These are phyloP conservation scores for Flaveria bidentis DNA, from an alignment of 129 eudicot genomes.

Conservation along the genomic window DNA sequence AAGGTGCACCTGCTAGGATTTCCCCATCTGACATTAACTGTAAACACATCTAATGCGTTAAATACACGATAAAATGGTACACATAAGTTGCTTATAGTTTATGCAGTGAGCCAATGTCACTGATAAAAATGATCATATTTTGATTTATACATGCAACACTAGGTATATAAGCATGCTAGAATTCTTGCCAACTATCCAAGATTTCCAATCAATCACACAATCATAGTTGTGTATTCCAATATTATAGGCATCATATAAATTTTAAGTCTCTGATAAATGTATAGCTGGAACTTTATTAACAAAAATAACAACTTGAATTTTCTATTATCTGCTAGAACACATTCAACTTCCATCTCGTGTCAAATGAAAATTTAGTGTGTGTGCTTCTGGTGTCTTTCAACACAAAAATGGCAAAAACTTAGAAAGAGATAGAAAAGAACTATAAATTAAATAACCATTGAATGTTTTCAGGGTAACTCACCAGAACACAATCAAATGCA, in stretches of 20 bases:
- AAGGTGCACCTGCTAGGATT: constrained; percentile 72
- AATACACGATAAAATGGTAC: not conserved
- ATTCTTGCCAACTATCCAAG: not conserved
- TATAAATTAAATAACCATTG: not conserved
- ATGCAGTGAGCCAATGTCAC: not conserved
- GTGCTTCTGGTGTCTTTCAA: constrained; percentile 1
- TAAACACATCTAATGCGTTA: constrained; percentile 29
- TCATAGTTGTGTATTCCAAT: not conserved
- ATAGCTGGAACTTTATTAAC: not conserved
- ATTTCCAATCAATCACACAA: not conserved
- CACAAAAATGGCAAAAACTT: not conserved
- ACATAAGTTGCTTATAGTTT: not conserved
- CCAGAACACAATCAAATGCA: constrained; percentile 82
- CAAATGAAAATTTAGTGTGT: not conserved
- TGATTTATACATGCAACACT: not conserved
- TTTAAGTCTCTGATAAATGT: not conserved
- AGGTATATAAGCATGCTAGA: not conserved
- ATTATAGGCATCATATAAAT: not conserved
- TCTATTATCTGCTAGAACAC: constrained; percentile 3
- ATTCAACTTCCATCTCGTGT: not conserved
- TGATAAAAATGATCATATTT: not conserved
- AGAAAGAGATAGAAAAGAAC: not conserved
- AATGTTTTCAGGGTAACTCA: constrained; percentile 38
- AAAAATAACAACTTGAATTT: not conserved
- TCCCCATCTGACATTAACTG: constrained; percentile 95